phyloP scores from a whole-genome alignment of 257 asterid species.

The Plantago ovata region DNA sequence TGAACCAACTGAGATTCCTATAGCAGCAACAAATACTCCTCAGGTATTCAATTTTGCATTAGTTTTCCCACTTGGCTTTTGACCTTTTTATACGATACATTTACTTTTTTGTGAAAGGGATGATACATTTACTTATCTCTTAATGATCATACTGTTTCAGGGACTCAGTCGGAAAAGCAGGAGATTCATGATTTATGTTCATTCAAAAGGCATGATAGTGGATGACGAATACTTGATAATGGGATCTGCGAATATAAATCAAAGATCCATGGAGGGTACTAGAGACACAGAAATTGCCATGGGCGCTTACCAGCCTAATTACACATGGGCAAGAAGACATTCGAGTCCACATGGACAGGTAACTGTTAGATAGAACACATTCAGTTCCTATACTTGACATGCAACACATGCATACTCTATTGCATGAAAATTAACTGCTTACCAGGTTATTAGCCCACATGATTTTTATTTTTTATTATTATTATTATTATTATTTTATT shows the following conservation, averaged over 20 bases:
- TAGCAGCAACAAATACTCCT: conserved; percentile 65
- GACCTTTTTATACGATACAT: neutral
- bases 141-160: conserved; percentile 38
- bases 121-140: neutral
- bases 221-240: conserved; percentile 77
- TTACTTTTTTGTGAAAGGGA: too few relatives aligned
- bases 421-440: too few relatives aligned
- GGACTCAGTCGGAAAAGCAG: conserved; percentile 68
- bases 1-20: conserved; percentile 36
- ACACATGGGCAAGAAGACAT: conserved; percentile 65
- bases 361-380: neutral
- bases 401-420: too few relatives aligned
- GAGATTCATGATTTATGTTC: conserved; percentile 97
- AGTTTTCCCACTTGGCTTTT: neutral
- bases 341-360: conserved; percentile 80
- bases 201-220: conserved; percentile 96
- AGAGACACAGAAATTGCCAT: conserved; percentile 89
- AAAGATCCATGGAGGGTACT: conserved; percentile 85
- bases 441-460: too few relatives aligned
- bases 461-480: too few relatives aligned
- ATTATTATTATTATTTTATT: too few relatives aligned
- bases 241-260: conserved; percentile 97
- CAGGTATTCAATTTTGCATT: conserved; percentile 40
- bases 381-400: too few relatives aligned
- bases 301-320: conserved; percentile 88